phyloP scores from a whole-genome alignment of 495 filamentous ascomycete genomes.

The Lasiosphaeris hirsuta region DNA sequence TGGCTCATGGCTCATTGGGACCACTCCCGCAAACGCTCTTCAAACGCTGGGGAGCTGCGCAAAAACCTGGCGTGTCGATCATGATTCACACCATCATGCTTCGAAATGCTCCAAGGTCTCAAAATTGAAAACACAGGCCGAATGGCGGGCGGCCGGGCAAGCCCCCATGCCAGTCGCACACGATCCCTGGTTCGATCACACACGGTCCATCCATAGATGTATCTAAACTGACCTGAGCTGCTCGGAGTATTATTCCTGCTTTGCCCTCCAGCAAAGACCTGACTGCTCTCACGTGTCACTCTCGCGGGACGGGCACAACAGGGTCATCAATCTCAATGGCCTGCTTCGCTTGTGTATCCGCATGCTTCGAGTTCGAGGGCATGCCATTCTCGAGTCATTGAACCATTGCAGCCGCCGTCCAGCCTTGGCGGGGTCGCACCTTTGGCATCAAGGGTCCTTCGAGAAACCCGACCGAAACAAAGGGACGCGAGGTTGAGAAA shows the following conservation, averaged over 20 bases:
- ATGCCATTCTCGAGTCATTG: background rate
- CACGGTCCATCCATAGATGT: background rate
- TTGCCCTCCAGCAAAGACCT: no score
- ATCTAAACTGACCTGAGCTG: background rate
- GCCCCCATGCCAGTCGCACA: background rate
- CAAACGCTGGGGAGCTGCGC: slow-evolving; percentile 5
- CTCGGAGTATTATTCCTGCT: no score
- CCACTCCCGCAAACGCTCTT: slow-evolving; percentile 12
- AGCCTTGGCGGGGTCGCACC: slow-evolving; percentile 8
- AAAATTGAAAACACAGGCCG: background rate
- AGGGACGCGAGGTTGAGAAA: slow-evolving; percentile 10
- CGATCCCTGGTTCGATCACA: background rate
- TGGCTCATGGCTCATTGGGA: background rate
- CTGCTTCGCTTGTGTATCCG: no score
- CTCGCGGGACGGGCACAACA: no score
- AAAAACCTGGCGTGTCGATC: slow-evolving; percentile 11
- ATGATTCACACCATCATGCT: slow-evolving; percentile 14
- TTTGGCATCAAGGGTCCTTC: background rate
- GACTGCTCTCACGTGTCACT: no score
- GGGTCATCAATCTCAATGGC: no score
- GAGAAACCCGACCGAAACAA: slow-evolving; percentile 18
- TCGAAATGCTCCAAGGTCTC: background rate
- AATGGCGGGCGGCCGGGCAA: background rate
- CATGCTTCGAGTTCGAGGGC: no score
- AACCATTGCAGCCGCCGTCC: background rate